phyloP scores from a whole-genome alignment of 2,329 filamentous ascomycete genomes.

The Ceratocystis ficicola region DNA sequence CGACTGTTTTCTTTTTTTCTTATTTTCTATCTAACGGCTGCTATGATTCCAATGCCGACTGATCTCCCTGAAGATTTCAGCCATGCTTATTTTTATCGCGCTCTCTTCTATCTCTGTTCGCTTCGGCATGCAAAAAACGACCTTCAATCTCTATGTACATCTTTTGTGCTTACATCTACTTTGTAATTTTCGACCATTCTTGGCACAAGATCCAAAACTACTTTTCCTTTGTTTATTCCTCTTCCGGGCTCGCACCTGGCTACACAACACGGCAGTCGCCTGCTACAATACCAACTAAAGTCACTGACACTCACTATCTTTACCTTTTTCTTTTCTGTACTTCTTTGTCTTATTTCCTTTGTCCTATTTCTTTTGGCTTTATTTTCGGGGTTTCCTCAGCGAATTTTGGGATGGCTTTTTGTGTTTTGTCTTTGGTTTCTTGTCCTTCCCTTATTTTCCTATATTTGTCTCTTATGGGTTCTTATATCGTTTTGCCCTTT shows the following conservation, averaged over 20 bases:
- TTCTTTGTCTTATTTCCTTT: conserved; percentile 7
- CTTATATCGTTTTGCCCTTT: background rate
- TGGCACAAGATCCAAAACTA: background rate
- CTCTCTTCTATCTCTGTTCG: conserved; percentile 5
- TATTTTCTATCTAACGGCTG: conserved; percentile 14
- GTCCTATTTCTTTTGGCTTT: conserved; percentile 3
- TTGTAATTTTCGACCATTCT: conserved; percentile 3
- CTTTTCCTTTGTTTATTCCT: conserved; percentile 4
- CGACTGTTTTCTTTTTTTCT: conserved; percentile 15
- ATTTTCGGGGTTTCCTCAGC: conserved; percentile 3
- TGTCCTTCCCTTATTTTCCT: conserved; percentile 3
- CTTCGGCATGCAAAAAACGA: background rate
- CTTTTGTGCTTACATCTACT: background rate
- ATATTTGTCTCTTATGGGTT: background rate
- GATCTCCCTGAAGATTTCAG: conserved; percentile 1
- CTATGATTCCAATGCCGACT: conserved; percentile 17
- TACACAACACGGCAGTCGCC: conserved; percentile 14
- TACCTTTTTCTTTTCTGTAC: background rate
- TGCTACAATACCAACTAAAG: background rate
- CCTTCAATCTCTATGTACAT: background rate
- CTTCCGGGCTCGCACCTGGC: background rate
- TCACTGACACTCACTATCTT: conserved; percentile 1
- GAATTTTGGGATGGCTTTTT: conserved; percentile 8
- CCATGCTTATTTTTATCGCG: conserved; percentile 1
- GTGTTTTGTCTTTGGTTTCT: background rate